Evolutionary conservation across 2,329 filamentous ascomycete species (phyloP).

Genomic region (Penicillium brevicompactum): DNA sequence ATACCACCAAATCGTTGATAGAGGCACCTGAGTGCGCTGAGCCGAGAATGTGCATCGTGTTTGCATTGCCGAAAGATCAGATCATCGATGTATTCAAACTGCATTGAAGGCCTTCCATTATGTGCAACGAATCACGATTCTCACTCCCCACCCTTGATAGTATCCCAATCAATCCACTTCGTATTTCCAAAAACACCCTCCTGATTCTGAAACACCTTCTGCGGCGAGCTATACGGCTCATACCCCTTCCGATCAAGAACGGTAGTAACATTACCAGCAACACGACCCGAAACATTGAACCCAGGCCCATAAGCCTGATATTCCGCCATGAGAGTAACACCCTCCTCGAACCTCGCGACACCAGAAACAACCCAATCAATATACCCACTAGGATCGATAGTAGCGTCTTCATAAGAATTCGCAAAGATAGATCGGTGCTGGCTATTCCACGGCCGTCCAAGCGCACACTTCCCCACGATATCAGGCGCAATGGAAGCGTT

Average conservation of each 20-base stretch:
- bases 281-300: conserved; percentile 53
- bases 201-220: conserved; percentile 52
- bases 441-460: conserved; percentile 66
- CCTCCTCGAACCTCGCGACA: conserved; percentile 37
- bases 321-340: conserved; percentile 59
- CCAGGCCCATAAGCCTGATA: conserved; percentile 57
- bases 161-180: conserved; percentile 51
- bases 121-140: background rate
- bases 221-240: conserved; percentile 40
- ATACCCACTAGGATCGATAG: conserved; percentile 57
- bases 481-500: conserved; percentile 50
- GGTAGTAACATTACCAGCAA: conserved; percentile 45
- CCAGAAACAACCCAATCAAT: conserved; percentile 52
- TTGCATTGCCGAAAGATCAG: too few relatives aligned
- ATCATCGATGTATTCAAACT: too few relatives aligned
- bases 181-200: conserved; percentile 50
- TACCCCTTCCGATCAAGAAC: conserved; percentile 48
- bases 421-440: conserved; percentile 61
- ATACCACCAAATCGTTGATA: too few relatives aligned
- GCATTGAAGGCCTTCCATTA: too few relatives aligned
- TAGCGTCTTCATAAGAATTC: conserved; percentile 57
- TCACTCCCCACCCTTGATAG: conserved; percentile 7
- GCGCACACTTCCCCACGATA: conserved; percentile 53
- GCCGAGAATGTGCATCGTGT: too few relatives aligned
- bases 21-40: too few relatives aligned